Conservation (phyloP, 805 yeast genomes). For the Suhomyces kilbournensis region DNA sequence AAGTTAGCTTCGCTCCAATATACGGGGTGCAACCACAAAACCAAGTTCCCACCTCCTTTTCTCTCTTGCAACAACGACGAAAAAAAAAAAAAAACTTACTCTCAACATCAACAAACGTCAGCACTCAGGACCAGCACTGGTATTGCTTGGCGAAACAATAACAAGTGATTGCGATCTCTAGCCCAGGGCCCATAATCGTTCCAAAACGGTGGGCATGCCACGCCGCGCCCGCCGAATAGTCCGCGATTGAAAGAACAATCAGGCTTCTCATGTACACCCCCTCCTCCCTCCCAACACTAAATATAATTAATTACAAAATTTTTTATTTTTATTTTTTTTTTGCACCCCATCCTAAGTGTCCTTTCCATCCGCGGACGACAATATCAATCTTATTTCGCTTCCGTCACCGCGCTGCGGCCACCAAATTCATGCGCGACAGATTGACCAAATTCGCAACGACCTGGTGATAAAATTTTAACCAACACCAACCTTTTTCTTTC, state of each 20-base stretch:
- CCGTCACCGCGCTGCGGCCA: slow-evolving; percentile 4
- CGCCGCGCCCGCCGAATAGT: neutral
- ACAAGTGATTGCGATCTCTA: neutral
- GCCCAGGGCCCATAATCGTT: neutral
- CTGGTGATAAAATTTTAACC: neutral
- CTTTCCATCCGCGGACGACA: slow-evolving; percentile 1
- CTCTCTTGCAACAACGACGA: no score
- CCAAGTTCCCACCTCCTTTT: neutral
- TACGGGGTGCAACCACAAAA: neutral
- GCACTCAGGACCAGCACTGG: no score
- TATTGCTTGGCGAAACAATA: neutral
- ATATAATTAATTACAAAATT: neutral
- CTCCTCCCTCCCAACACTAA: neutral
- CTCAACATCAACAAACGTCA: no score
- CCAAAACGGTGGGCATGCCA: neutral
- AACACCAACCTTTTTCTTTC: neutral
- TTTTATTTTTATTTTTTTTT: neutral
- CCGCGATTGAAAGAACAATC: neutral
- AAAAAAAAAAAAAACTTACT: no score
- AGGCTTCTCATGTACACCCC: neutral
- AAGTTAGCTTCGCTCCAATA: neutral
- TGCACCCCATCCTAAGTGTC: neutral
- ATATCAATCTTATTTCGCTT: slow-evolving; percentile 4
- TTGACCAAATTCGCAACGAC: slow-evolving; percentile 2
- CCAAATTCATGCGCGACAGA: slow-evolving; percentile 1